Evolutionary conservation across 1,284 basidiomycete genomes (phyloP), one percentile per base, ranked within the genome.

Genomic region (Fomes fomentarius): DNA sequence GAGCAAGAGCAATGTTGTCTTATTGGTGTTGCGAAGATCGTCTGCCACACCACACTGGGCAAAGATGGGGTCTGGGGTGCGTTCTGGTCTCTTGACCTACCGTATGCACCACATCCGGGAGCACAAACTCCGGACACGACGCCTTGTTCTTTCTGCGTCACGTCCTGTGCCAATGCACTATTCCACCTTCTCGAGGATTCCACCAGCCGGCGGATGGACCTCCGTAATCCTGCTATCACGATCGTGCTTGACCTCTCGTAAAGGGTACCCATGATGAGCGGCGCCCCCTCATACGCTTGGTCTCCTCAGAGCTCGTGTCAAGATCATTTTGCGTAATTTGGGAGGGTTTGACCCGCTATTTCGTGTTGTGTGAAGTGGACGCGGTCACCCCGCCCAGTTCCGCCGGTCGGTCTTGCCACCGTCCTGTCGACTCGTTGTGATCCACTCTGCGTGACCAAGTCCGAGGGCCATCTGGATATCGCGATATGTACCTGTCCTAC

Each of bases 291-390:
- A n/a, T n/a, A n/a, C n/a, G n/a, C n/a, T n/a, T n/a, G n/a, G n/a
- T 8, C 21, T 8, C 26, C 14, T 37, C 41, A 51, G 54, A 37
- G 37, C 45, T 50, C 51, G 54, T 48, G 48, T 40, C 40, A 42
- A 21, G 37, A 41, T 11, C 31, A 25, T 40, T 46, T 34, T 38
- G 44, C 38, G 34, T 28, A 19, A 50, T 52, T 39, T 26, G 35
- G 48, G 34, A 24, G 40, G 28, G 14, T 52, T 60, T 45, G 52
- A 41, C 50, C 58, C 58, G 55, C 58, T 60, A 60, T 31, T 54
- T 57, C 44, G 41, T 38, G 45, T 34, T n/a, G n/a, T n/a, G n/a
- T n/a, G n/a, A n/a, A n/a, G n/a, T n/a, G n/a, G n/a, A n/a, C n/a
- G n/a, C n/a, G n/a, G n/a, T n/a, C n/a, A n/a, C n/a, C n/a, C n/a